Evolutionary conservation across 352 stramenopile genomes (phyloP), one percentile per base, ranked within the genome.

Genomic region (Phytophthora megakarya): DNA sequence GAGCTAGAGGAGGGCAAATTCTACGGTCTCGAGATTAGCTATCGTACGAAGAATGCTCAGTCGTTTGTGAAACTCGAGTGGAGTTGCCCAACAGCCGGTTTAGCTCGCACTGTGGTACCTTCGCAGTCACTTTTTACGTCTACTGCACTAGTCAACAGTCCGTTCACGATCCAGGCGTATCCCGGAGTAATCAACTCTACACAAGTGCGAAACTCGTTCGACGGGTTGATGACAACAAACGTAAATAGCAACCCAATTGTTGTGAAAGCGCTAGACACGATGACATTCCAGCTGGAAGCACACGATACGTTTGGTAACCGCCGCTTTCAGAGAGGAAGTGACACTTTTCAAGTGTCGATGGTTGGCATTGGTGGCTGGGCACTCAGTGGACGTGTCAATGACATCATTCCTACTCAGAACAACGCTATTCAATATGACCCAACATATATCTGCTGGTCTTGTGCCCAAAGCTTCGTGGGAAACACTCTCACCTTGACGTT

Each of bases 21-120:
- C 60, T 96, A 98, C 58, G 47, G 64, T 0, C 21, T 98, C 12
- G 76, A 73, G 23, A 66, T 98, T 38, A 84, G 87, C 33, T 98
- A 98, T 61, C 72, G 79, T 19, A 90, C 96, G 15, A 76, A 65
- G 13, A 83, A 83, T 15, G 89, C 89, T 10, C 79, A 95, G 54
- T 92, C 96, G 15, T 88, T 85, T 19, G 72, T 98, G 22, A 68
- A 84, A 19, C 59, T 98, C 3, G 60, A 86, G 44, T 98, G 93
- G 92, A 80, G 58, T 23, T 89, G 81, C 23, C 61, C 62, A 10
- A 56, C 61, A 7, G 68, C 53, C 28, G 50, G 55, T 8, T 73
- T 85, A 42, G 10, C 46, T 11, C 68, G 67, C 15, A 61, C 52
- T 1, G 38, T 65, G 13, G 55, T 67, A 10, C 46, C 72, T 1